Base-by-base conservation (phyloP, 2,329 filamentous ascomycete species). In the Bertia moriformis region DNA sequence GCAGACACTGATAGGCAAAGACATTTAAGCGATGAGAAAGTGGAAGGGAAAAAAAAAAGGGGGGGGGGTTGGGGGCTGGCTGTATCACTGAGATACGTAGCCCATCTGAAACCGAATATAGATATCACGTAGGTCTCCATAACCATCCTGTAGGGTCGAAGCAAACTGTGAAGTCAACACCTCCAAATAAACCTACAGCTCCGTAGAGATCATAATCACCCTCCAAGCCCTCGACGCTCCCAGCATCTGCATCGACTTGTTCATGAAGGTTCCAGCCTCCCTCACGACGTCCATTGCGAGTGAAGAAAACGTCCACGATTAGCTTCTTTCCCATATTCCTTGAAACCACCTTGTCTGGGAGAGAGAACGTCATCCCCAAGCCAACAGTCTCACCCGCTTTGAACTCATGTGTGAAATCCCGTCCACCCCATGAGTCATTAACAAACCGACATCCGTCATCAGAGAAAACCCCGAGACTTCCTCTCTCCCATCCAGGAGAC, bases 361-460 rank as follows among this genome's bases (percentile, higher is more conserved):
- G 46, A 7, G 51, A 44, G 44, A 75, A 73, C 3, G 50, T 61
- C 59, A 79, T 73, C 3, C 73, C 74, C 38, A 79, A 55, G 0
- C 74, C 73, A 10, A 79, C 62, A 0, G 65, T 67, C 42, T 78
- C 69, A 4, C 69, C 70, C 1, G 57, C 53, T 14, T 57, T 49
- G 46, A 78, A 73, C 1, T 66, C 51, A 5, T 50, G 51, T 0
- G 69, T 71, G 44, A 78, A 78, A 41, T 73, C 69, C 17, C 60
- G 59, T 1, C 74, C 74, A 10, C 75, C 74, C 52, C 60, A 71
- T 1, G 66, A 65, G 48, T 79, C 69, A 50, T 78, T 76, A 20
- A 78, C 67, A 45, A 77, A 80, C 29, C 69, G 63, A 19, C 71
- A 63, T 1, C 75, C 74, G 49, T 80, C 75, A 47, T 79, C 74